Evolutionary conservation across 495 filamentous ascomycete genomes (phyloP), one percentile per base, ranked within the genome.

Genomic region (Penicillium samsonianum): DNA sequence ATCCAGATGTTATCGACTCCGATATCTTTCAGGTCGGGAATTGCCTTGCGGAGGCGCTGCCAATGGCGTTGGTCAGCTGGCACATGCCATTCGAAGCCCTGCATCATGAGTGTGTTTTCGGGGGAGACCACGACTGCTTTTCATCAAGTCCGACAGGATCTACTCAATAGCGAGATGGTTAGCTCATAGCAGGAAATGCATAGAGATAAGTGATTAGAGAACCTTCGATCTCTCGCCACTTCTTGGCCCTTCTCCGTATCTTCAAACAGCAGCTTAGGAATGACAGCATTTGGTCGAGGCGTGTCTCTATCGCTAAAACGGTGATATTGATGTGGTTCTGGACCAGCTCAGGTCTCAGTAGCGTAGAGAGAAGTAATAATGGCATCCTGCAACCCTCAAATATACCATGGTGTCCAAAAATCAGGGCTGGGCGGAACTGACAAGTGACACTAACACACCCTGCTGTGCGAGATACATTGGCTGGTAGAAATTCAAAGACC

Each of bases 61-160:
- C 84, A 91, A 65, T 91, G 87, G 16, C 73, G 72, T 26, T 83
- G 74, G 55, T 89, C 84, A 16, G 80, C 80, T 0, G 85, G 86
- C 2, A 86, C 80, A 64, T 91, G 84, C 88, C 89, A 90, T 75
- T 91, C 89, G 65, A 88, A 91, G 17, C 77, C 84, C 71, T 91
- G 85, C 65, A 91, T 76, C 74, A 91, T 83, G 57, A 85, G 84
- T 45, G 60, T 64, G 58, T 90, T 91, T 30, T 72, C 65, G 69
- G 61, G 33, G 62, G 53, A 50, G 53, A 58, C 71, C 69, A 69
- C 16, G 64, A 52, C 14, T 59, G 52, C 31, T 75, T 59, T 51
- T 73, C 67, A 9, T 65, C 61, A 16, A 61, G 14, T 26, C 58
- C 38, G 10, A 56, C 65, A 35, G 65, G 50, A 22, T 72, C 68